phyloP scores from a whole-genome alignment of 2,329 filamentous ascomycete species.

The Cordyceps cicadae region DNA sequence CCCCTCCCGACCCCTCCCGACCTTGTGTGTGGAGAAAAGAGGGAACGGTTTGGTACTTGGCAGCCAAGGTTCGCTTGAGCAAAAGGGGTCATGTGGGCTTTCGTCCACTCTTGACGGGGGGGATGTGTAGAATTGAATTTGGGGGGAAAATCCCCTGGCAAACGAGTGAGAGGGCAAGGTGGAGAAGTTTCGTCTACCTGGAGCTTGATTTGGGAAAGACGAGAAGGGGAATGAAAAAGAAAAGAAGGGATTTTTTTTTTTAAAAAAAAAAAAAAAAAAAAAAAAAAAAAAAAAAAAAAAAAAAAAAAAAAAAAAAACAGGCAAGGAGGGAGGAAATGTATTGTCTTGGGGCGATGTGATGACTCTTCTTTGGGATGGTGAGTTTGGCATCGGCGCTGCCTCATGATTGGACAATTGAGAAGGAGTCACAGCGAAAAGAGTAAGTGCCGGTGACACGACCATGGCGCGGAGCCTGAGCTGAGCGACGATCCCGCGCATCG shows the following conservation, averaged over 20 bases:
- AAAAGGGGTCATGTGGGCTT: background rate
- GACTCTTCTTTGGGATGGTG: background rate
- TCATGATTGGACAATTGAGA: background rate
- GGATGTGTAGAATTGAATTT: no score
- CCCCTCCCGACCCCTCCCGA: no score
- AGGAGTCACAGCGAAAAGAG: background rate
- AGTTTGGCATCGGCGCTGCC: background rate
- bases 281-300: background rate
- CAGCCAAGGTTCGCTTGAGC: background rate
- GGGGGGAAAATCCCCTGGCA: background rate
- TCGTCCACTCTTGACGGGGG: no score
- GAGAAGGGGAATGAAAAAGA: background rate
- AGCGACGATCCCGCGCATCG: background rate
- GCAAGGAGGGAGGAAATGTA: no score
- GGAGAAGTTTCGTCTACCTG: conserved; percentile 8
- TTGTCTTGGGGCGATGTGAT: background rate
- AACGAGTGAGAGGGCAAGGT: background rate
- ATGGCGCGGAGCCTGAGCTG: background rate
- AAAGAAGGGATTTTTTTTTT: no score
- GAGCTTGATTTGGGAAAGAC: background rate
- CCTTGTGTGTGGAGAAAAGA: background rate
- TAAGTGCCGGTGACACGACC: background rate
- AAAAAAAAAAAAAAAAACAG: background rate
- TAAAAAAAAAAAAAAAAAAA: background rate
- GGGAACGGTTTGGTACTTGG: background rate